A percentile compares a stretch with the other conserved stretches of the same genome.
phyloP scores from a whole-genome alignment of 2,329 filamentous ascomycete species.

The Ophiostoma pallidulum region DNA sequence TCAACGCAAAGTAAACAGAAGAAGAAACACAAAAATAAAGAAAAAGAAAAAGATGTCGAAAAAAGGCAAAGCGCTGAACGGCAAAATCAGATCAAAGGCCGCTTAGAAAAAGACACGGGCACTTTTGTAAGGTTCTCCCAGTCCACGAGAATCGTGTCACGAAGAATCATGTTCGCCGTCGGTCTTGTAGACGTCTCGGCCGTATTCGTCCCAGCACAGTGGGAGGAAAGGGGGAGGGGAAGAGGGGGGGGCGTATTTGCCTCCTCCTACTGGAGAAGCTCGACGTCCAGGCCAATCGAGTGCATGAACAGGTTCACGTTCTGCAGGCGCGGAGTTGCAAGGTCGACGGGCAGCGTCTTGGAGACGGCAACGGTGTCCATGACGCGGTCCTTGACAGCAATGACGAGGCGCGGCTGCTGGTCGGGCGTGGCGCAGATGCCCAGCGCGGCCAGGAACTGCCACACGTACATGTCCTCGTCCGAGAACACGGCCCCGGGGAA shows the following conservation, averaged over 20 bases:
- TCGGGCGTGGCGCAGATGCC: conserved; percentile 88
- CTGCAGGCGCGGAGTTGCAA: conserved; percentile 71
- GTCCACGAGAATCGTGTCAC: too few species aligned
- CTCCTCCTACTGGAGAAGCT: conserved; percentile 41
- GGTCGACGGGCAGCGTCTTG: conserved; percentile 79
- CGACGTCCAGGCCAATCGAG: conserved; percentile 96
- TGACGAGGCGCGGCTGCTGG: conserved; percentile 87
- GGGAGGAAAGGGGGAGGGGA: too few species aligned
- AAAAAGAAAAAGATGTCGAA: not conserved
- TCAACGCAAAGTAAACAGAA: not conserved
- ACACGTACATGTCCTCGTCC: conserved; percentile 90
- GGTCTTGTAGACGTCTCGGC: too few species aligned
- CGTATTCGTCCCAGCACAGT: too few species aligned
- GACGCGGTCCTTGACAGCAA: conserved; percentile 94
- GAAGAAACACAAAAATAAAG: not conserved
- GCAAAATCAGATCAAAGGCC: conserved; percentile 12
- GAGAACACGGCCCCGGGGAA: conserved; percentile 89
- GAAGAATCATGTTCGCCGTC: too few species aligned
- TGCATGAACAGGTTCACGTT: conserved; percentile 99
- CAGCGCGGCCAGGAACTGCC: conserved; percentile 94
- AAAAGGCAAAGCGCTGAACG: conserved; percentile 2
- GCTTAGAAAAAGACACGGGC: conserved; percentile 15
- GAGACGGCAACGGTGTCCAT: conserved; percentile 87
- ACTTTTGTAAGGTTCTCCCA: not conserved
- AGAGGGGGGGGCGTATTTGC: too few species aligned